Conservation (phyloP, 768 basidiomycete species). For the Pleurotus djamor region DNA sequence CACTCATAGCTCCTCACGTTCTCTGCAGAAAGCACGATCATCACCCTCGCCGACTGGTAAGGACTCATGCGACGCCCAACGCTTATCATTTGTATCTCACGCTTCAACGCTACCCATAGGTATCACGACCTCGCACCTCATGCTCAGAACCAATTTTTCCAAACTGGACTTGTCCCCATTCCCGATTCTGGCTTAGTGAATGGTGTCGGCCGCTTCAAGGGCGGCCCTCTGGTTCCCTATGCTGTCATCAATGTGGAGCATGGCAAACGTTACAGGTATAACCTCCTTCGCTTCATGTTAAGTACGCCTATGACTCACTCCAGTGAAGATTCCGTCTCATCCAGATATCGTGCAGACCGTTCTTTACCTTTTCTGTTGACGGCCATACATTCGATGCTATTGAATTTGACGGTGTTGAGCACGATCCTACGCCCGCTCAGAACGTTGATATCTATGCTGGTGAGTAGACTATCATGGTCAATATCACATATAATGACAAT, state of each 20-base stretch:
- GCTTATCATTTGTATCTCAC: conserved; percentile 10
- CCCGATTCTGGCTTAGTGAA: conserved; percentile 50
- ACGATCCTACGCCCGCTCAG: conserved; percentile 31
- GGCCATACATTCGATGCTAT: conserved; percentile 38
- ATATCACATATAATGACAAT: conserved; percentile 27
- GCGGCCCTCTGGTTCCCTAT: conserved; percentile 35
- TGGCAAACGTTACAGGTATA: conserved; percentile 35
- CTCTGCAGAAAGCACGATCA: conserved; percentile 32
- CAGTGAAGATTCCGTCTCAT: conserved; percentile 44
- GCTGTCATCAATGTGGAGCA: conserved; percentile 40
- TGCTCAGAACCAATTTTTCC: too few relatives aligned
- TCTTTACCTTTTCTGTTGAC: conserved; percentile 41
- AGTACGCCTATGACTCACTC: too few relatives aligned
- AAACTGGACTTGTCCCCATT: not conserved
- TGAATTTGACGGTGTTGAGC: conserved; percentile 35
- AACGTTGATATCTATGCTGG: conserved; percentile 32
- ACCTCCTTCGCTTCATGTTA: too few relatives aligned
- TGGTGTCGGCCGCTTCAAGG: conserved; percentile 42
- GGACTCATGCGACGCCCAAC: conserved; percentile 22
- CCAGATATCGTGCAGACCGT: conserved; percentile 46
- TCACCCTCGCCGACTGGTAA: conserved; percentile 53
- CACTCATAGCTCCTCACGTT: not conserved
- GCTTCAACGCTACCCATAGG: not conserved
- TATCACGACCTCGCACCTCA: not conserved
- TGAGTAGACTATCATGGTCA: conserved; percentile 29